These are phyloP conservation scores for Rosellinia necatrix DNA, from an alignment of 2,329 filamentous ascomycete species.

Conservation along the genomic window DNA sequence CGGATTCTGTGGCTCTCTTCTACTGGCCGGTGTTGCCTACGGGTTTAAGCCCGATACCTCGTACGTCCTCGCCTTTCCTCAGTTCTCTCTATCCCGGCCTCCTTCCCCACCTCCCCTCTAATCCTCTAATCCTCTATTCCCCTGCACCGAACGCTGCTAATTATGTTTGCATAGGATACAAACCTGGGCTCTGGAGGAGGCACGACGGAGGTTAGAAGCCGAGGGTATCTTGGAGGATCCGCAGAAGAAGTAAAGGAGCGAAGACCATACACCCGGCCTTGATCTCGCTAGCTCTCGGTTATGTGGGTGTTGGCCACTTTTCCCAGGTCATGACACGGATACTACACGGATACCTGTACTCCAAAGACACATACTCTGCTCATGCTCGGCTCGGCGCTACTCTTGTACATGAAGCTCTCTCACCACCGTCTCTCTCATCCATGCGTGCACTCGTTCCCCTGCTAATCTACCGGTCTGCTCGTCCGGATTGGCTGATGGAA, in stretches of 20 bases:
- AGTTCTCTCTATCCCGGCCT: constrained; percentile 13
- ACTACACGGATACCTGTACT: background rate
- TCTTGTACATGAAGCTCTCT: background rate
- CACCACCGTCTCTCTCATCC: background rate
- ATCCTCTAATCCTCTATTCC: background rate
- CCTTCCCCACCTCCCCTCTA: background rate
- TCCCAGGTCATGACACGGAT: background rate
- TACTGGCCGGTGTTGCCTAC: constrained; percentile 77
- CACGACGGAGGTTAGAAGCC: constrained; percentile 88
- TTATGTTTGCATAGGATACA: constrained; percentile 73
- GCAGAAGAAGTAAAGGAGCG: constrained; percentile 54
- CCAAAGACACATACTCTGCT: background rate
- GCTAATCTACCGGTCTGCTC: background rate
- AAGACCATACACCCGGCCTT: background rate
- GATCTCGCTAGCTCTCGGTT: background rate
- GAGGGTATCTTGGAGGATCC: constrained; percentile 91
- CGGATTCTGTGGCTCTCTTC: constrained; percentile 80
- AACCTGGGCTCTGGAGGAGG: constrained; percentile 98
- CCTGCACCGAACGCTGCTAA: background rate
- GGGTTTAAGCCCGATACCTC: constrained; percentile 98
- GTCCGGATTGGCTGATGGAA: background rate
- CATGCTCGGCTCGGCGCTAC: background rate
- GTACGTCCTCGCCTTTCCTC: constrained; percentile 65
- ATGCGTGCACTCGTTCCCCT: background rate
- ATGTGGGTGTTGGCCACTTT: background rate